These are phyloP conservation scores for Aurinia saxatilis DNA, from an alignment of 345 rosid genomes.

Conservation along the genomic window DNA sequence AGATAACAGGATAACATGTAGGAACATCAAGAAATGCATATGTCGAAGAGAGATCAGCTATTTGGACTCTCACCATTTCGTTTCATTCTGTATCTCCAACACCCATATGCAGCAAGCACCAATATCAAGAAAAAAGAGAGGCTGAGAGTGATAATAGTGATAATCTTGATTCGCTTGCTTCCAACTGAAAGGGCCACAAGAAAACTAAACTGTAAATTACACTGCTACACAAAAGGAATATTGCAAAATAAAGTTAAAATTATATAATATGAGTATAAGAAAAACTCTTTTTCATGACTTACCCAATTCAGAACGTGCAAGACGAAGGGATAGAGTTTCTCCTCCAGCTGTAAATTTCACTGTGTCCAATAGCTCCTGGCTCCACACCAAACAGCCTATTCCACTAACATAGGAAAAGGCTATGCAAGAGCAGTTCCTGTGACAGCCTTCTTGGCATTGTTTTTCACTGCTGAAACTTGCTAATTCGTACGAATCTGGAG, in stretches of 20 bases:
- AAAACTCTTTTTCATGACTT: conserved; percentile 3
- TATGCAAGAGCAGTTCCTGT: conserved; percentile 53
- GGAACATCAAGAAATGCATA: neutral
- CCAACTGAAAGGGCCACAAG: conserved; percentile 20
- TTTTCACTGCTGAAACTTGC: conserved; percentile 2
- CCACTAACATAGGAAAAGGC: conserved; percentile 39
- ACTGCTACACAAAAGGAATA: neutral
- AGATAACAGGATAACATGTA: neutral
- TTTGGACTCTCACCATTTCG: conserved; percentile 13
- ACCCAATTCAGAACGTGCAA: conserved; percentile 60
- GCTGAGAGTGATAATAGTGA: conserved; percentile 11
- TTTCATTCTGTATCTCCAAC: conserved; percentile 23
- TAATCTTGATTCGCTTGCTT: conserved; percentile 15
- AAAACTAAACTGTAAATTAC: conserved; percentile 7
- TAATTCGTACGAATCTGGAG: conserved; percentile 26
- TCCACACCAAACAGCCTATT: conserved; percentile 62
- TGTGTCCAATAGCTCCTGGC: conserved; percentile 43
- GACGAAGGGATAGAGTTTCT: conserved; percentile 37
- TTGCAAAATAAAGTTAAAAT: neutral
- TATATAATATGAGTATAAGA: neutral
- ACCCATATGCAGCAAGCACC: conserved; percentile 10
- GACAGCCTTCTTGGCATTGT: conserved; percentile 21
- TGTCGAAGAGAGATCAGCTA: neutral
- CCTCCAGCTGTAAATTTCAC: conserved; percentile 36
- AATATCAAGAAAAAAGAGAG: conserved; percentile 14